Evolutionary conservation across 163 green algal genomes (phyloP).

Genomic region (Chlorella variabilis): DNA sequence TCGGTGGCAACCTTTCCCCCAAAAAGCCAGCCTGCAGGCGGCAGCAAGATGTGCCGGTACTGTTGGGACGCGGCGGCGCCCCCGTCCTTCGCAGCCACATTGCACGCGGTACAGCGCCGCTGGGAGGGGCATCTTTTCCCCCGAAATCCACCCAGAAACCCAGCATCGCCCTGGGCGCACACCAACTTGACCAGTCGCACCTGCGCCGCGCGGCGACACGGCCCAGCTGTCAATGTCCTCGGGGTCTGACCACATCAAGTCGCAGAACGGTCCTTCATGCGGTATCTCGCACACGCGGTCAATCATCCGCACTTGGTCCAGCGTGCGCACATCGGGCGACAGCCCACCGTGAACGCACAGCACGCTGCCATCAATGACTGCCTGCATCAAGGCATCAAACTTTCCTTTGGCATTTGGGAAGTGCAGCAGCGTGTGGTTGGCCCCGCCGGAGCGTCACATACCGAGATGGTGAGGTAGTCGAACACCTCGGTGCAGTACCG

Average conservation of each 20-base stretch:
- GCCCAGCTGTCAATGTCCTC: conserved; percentile 99
- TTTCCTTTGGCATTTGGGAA: too few species aligned
- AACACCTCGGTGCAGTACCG: conserved; percentile 97
- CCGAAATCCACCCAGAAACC: too few species aligned
- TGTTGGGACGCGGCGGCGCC: too few species aligned
- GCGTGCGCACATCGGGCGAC: conserved; percentile 95
- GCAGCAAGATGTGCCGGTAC: neutral
- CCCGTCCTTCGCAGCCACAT: too few species aligned
- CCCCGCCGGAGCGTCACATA: conserved; percentile 39
- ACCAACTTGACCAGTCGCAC: neutral
- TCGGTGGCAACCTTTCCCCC: conserved; percentile 88
- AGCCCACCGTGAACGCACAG: conserved; percentile 98
- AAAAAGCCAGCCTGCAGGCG: conserved; percentile 95
- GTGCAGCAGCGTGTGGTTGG: too few species aligned
- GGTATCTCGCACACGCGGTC: conserved; percentile 98
- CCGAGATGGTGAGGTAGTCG: conserved; percentile 98
- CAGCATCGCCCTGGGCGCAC: too few species aligned
- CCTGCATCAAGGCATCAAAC: conserved; percentile 53
- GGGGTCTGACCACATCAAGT: conserved; percentile 99
- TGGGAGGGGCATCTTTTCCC: too few species aligned
- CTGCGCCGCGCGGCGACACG: conserved; percentile 84
- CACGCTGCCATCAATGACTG: conserved; percentile 89
- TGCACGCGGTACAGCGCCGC: too few species aligned
- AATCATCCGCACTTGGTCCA: conserved; percentile 98
- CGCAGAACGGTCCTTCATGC: conserved; percentile 96